Base-by-base conservation (phyloP, 2,329 filamentous ascomycete species). In the Chalara sp. region DNA sequence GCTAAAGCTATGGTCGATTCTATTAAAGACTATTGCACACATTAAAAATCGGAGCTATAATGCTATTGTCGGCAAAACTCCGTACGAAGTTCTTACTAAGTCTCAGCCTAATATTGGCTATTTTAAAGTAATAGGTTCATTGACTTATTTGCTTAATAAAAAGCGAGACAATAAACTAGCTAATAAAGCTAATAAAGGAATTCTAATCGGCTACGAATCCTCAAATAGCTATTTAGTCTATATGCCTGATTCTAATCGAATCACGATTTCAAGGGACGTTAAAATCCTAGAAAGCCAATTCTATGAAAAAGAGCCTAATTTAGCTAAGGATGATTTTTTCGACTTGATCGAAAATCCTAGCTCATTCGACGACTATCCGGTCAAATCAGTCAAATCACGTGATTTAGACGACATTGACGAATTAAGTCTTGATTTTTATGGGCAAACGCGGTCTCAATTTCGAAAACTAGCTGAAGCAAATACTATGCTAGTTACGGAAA, bases 21-120 rank as follows among this genome's bases (percentile, higher is more conserved):
- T 45, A 30, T 11, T 45, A 45, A 11, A 45, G 21, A 8, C 21
- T 30, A 45, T 45, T 31, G 44, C 30, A 11, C 29, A 45, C 21
- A 45, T 45, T 45, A 45, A 45, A 21, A 45, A 45, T 32, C 7
- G 44, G 31, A 45, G 21, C 21, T 45, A 45, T 45, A 45, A 45
- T 21, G 30, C 44, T 45, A 45, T 45, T 30, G 33, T 45, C 32
- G 32, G 32, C 6, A 30, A 29, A 21, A 45, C 44, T 32, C 44
- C 44, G 30, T 45, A 45, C 11, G 21, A 45, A 21, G 13, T 10
- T 21, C 8, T 43, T 12, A 43, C 40, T 8, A 8, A 43, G 13
- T n/a, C 10, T 12, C 12, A 43, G 40, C 40, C 21, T 12, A 43
- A 43, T 43, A 43, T 43, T 12, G 8, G 10, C 10, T 43, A 43